These are phyloP conservation scores for Ogataea parapolymorpha DNA, from an alignment of 805 yeast genomes.

Conservation along the genomic window DNA sequence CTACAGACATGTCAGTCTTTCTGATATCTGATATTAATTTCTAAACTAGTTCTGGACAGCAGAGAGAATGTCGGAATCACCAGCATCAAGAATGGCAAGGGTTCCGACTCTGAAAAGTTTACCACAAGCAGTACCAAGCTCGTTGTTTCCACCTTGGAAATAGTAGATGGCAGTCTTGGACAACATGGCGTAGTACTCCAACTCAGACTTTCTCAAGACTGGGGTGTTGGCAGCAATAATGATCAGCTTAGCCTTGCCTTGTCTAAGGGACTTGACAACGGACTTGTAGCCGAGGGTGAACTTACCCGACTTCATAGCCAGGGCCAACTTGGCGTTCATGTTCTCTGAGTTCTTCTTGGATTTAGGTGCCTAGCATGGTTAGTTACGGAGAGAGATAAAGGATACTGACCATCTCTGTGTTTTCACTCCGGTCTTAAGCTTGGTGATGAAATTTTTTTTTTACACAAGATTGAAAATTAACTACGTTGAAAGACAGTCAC, in stretches of 20 bases:
- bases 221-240: slow-evolving; percentile 99
- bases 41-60: slow-evolving; percentile 39
- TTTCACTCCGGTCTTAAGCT: slow-evolving; percentile 88
- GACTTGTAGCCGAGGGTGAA: slow-evolving; percentile 99
- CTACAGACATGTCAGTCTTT: slow-evolving; percentile 5
- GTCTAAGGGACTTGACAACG: slow-evolving; percentile 96
- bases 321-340: slow-evolving; percentile 97
- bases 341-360: slow-evolving; percentile 83
- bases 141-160: slow-evolving; percentile 99
- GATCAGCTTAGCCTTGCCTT: slow-evolving; percentile 97
- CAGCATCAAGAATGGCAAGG: slow-evolving; percentile 92
- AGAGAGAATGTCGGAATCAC: slow-evolving; percentile 98
- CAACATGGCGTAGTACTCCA: slow-evolving; percentile 99
- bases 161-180: slow-evolving; percentile 96
- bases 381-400: slow-evolving; percentile 49
- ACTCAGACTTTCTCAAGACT: slow-evolving; percentile 98
- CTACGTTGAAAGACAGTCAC: slow-evolving; percentile 6
- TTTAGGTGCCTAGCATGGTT: slow-evolving; percentile 80
- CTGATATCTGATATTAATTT: slow-evolving; percentile 5
- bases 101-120: slow-evolving; percentile 99
- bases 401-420: slow-evolving; percentile 98
- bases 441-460: slow-evolving; percentile 6
- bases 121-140: slow-evolving; percentile 99
- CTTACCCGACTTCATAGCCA: slow-evolving; percentile 98
- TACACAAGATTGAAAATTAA: not conserved